Evolutionary conservation across 2,329 filamentous ascomycete species (phyloP), one percentile per base, ranked within the genome.

Genomic region (Xylariomycetidae sp.): DNA sequence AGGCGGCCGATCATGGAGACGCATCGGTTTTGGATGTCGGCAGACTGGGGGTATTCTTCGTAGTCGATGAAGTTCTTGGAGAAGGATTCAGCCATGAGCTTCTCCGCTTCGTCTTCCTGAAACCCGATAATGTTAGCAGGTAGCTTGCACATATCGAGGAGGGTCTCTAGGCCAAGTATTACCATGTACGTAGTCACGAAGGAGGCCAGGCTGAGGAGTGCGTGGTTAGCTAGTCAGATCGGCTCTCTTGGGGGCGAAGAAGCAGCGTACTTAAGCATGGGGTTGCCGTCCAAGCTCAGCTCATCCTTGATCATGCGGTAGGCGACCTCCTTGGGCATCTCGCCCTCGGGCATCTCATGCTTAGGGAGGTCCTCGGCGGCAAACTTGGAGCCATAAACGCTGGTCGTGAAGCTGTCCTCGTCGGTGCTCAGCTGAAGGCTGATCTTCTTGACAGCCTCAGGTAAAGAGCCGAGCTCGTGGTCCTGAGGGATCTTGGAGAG

Each of bases 141-240:
- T n/a, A n/a, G n/a, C n/a, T n/a, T n/a, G n/a, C n/a, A n/a, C n/a
- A n/a, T n/a, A n/a, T n/a, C n/a, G n/a, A n/a, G n/a, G n/a, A n/a
- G n/a, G n/a, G 15, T 20, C 16, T 27, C 22, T 14, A 15, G 7
- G 34, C 19, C 10, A 26, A 16, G 10, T 31, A 64, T 48, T 68
- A 86, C 83, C 88, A 95, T 95, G 68, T 93, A 95, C 1, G 90
- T 95, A 2, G 89, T 95, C 46, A 95, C 88, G 54, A 96, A 96
- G 23, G 82, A 89, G 19, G 90, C 89, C 50, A 96, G 64, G 60
- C 86, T 92, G 33, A 43, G 6, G 34, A 28, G 29, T 16, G 8
- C 20, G 14, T 23, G 23, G 31, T 39, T 20, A 36, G 35, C 23
- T 35, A 13, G 24, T 35, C 24, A 25, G 20, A 17, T 26, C 28